These are phyloP conservation scores for Pisolithus albus DNA, from an alignment of 768 basidiomycete genomes.

Conservation along the genomic window DNA sequence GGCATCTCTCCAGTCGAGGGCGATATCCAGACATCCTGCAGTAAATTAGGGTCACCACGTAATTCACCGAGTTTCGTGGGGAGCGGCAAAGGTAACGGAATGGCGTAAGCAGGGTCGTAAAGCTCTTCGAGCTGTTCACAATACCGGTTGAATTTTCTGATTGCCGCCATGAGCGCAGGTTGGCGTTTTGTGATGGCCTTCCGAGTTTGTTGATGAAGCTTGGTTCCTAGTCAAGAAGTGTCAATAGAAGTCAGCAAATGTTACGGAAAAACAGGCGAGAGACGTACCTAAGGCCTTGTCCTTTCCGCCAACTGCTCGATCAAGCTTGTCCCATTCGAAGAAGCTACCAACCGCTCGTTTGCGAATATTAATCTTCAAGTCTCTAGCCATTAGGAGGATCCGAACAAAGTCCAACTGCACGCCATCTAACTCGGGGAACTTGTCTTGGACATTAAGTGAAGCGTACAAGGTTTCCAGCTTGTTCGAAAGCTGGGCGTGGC, in stretches of 20 bases:
- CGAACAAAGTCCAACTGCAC: constrained; percentile 25
- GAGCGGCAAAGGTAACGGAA: constrained; percentile 29
- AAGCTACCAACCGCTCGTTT: constrained; percentile 30
- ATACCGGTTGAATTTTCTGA: too few species aligned
- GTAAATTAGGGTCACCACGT: constrained; percentile 13
- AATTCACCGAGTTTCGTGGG: constrained; percentile 23
- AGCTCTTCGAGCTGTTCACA: too few species aligned
- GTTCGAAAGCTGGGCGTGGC: constrained; percentile 14
- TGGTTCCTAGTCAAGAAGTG: constrained; percentile 15
- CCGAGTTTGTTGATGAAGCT: constrained; percentile 25
- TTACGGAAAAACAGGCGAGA: too few species aligned
- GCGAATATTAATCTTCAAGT: constrained; percentile 33
- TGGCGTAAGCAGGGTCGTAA: constrained; percentile 10
- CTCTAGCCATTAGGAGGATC: constrained; percentile 10
- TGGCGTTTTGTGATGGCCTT: constrained; percentile 2
- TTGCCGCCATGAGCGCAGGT: constrained; percentile 12
- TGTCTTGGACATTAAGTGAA: constrained; percentile 28
- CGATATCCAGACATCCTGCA: constrained; percentile 30
- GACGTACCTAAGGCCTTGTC: constrained; percentile 10
- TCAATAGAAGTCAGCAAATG: too few species aligned
- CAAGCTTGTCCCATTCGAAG: constrained; percentile 33
- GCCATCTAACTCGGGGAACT: constrained; percentile 28
- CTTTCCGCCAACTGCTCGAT: constrained; percentile 26
- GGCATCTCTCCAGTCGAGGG: constrained; percentile 5
- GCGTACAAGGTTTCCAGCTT: constrained; percentile 28